Evolutionary conservation across 495 filamentous ascomycete genomes (phyloP).

Genomic region (Amniculicola lignicola): DNA sequence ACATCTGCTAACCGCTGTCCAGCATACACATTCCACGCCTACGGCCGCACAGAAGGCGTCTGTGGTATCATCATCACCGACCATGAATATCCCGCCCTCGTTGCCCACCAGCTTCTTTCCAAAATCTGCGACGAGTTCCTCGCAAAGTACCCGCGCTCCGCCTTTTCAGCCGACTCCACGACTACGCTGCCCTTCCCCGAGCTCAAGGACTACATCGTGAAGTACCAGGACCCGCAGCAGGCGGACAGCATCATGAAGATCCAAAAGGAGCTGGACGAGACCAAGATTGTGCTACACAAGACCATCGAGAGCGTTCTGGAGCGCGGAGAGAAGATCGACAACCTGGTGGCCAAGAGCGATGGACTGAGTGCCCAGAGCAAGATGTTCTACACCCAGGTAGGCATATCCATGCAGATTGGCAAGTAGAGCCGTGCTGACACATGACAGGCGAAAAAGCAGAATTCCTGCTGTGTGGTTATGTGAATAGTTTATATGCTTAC

Average conservation of each 20-base stretch:
- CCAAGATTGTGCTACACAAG: conserved; percentile 96
- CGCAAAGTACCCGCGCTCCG: conserved; percentile 66
- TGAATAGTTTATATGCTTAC: no score
- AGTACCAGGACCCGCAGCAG: conserved; percentile 85
- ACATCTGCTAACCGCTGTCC: no score
- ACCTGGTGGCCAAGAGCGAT: conserved; percentile 82
- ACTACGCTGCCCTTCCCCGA: conserved; percentile 59
- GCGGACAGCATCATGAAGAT: conserved; percentile 92
- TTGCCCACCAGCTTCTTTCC: conserved; percentile 89
- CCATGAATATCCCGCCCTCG: conserved; percentile 72
- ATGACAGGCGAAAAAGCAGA: conserved; percentile 84
- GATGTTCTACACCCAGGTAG: conserved; percentile 87
- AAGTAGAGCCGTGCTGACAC: neutral
- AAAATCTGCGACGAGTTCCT: conserved; percentile 95
- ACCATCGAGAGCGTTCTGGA: conserved; percentile 89
- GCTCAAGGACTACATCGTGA: conserved; percentile 77
- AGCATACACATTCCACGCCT: conserved; percentile 86
- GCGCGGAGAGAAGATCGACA: conserved; percentile 87
- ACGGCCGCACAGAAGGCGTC: conserved; percentile 82
- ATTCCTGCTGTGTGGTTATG: conserved; percentile 87
- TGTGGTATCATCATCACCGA: conserved; percentile 84
- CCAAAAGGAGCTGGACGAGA: conserved; percentile 95
- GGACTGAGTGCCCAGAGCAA: conserved; percentile 85
- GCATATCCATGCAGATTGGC: neutral
- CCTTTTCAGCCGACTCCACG: conserved; percentile 54